Conservation (phyloP, 345 rosid species). For the Combretum micranthum region DNA sequence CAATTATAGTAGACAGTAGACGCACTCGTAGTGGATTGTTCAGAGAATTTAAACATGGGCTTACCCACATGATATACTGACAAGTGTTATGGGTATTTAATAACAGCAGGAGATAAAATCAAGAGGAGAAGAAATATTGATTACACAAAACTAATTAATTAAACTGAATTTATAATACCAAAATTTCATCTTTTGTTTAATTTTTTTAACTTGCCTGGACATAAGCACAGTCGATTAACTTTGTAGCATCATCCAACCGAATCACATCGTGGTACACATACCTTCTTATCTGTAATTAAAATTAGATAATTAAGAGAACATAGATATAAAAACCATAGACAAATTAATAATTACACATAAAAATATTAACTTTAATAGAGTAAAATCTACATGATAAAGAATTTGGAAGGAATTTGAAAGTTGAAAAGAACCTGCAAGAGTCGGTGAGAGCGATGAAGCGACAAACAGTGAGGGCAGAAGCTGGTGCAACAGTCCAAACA, state of each 20-base stretch:
- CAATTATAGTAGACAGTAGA: too few species aligned
- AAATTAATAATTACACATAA: background rate
- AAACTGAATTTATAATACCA: too few species aligned
- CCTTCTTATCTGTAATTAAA: conserved; percentile 58
- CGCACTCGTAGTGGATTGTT: too few species aligned
- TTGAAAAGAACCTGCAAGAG: conserved; percentile 57
- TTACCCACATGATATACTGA: background rate
- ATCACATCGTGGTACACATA: conserved; percentile 82
- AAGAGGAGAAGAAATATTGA: too few species aligned
- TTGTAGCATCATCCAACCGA: conserved; percentile 59
- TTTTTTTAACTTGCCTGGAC: conserved; percentile 58
- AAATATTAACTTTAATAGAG: background rate
- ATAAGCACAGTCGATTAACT: conserved; percentile 61
- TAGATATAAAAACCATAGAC: background rate
- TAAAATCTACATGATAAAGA: background rate
- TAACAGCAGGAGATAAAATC: too few species aligned
- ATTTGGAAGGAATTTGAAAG: background rate
- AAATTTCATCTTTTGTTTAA: background rate
- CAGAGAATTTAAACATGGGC: too few species aligned
- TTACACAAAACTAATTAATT: too few species aligned
- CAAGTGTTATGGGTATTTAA: background rate
- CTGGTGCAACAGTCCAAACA: conserved; percentile 80
- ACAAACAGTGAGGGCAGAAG: conserved; percentile 75
- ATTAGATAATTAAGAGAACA: background rate
- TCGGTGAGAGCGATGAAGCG: conserved; percentile 67